phyloP scores from a whole-genome alignment of 352 stramenopile genomes.

The Hyaloperonospora brassicae region DNA sequence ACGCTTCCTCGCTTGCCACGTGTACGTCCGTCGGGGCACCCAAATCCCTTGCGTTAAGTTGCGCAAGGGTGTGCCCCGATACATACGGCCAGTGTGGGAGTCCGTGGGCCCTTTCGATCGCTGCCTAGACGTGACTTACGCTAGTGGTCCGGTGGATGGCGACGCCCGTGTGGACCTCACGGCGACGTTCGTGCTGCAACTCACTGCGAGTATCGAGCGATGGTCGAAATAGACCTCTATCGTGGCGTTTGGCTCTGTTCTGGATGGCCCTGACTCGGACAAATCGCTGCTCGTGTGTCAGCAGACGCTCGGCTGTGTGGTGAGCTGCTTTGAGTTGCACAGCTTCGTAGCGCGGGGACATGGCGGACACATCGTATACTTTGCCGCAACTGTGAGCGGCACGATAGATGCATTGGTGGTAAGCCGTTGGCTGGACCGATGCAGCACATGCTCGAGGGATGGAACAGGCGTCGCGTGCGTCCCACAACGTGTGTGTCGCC shows the following conservation, averaged over 20 bases:
- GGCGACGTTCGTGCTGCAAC: conserved; percentile 91
- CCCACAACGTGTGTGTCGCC: conserved; percentile 92
- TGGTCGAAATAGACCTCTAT: conserved; percentile 92
- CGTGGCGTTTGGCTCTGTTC: conserved; percentile 95
- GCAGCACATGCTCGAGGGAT: conserved; percentile 81
- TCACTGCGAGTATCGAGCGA: conserved; percentile 94
- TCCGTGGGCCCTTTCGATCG: conserved; percentile 91
- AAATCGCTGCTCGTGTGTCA: conserved; percentile 90
- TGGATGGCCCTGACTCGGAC: conserved; percentile 88
- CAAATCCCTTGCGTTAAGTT: no score
- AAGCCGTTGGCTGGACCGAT: conserved; percentile 87
- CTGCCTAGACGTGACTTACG: conserved; percentile 88
- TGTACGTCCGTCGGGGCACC: no score
- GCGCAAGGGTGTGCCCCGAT: no score
- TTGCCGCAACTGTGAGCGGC: conserved; percentile 91
- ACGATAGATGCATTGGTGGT: conserved; percentile 85
- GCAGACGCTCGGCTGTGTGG: conserved; percentile 89
- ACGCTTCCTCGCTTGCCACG: no score
- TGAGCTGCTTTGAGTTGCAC: conserved; percentile 87
- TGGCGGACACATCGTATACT: conserved; percentile 94
- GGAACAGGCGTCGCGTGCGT: conserved; percentile 84
- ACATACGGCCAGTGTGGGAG: conserved; percentile 92
- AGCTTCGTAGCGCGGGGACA: conserved; percentile 92
- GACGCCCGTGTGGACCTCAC: conserved; percentile 88
- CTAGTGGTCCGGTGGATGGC: conserved; percentile 88